phyloP scores from a whole-genome alignment of 1,284 basidiomycete species.

The Ustilago esculenta region DNA sequence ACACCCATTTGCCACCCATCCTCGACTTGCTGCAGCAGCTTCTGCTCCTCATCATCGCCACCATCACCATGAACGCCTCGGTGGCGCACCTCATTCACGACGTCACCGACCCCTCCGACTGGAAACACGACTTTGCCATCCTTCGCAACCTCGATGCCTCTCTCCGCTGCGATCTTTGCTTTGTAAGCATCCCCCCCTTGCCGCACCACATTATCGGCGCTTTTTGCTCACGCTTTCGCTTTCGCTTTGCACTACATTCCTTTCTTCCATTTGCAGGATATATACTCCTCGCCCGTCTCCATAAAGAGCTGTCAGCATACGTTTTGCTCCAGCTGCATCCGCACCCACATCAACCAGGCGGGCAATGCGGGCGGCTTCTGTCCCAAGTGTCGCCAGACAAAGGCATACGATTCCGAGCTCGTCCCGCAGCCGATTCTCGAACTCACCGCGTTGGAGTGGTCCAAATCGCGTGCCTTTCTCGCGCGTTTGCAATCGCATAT shows the following conservation, averaged over 20 bases:
- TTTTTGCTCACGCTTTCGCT: not conserved
- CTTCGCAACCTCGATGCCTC: slow-evolving; percentile 56
- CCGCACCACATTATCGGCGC: not conserved
- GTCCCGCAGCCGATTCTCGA: slow-evolving; percentile 57
- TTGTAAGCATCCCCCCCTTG: slow-evolving; percentile 10
- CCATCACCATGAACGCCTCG: slow-evolving; percentile 17
- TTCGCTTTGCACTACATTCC: not conserved
- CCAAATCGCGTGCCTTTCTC: slow-evolving; percentile 23
- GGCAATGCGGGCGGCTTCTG: slow-evolving; percentile 56
- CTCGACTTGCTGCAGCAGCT: too few species aligned
- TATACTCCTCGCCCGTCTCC: slow-evolving; percentile 61
- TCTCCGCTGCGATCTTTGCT: slow-evolving; percentile 62
- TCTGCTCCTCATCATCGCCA: too few species aligned
- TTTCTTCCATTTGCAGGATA: slow-evolving; percentile 36
- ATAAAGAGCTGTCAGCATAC: slow-evolving; percentile 59
- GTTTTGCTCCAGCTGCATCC: slow-evolving; percentile 64
- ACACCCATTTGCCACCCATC: too few species aligned
- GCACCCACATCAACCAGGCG: slow-evolving; percentile 63
- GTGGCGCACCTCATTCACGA: slow-evolving; percentile 37
- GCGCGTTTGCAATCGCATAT: slow-evolving; percentile 22
- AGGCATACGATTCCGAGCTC: slow-evolving; percentile 61
- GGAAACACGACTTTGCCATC: slow-evolving; percentile 46
- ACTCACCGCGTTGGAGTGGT: slow-evolving; percentile 57
- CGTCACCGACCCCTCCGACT: slow-evolving; percentile 62
- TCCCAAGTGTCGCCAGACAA: slow-evolving; percentile 63